Evolutionary conservation across 2,329 filamentous ascomycete genomes (phyloP), one percentile per base, ranked within the genome.

Genomic region (Pseudogymnoascus sp.): DNA sequence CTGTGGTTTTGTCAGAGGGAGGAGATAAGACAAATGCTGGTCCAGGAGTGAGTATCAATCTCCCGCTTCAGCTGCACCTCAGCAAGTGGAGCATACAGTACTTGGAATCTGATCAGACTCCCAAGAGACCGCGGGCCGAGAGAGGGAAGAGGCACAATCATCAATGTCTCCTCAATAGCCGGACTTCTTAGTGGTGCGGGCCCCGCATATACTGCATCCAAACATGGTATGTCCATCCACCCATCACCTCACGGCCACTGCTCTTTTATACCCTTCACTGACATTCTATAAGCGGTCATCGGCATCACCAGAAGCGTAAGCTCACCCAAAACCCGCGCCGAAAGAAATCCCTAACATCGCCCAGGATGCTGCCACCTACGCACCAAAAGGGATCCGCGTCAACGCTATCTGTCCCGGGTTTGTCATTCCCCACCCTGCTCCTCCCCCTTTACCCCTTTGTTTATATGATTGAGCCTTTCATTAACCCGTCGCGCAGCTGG

Each of bases 401-500:
- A 86, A 86, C 67, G 82, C 81, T 2, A 79, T 86, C n/a, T 84
- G 83, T 62, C 83, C 83, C 0, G 81, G 78, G 61, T 43, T 43
- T 23, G 39, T 43, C 19, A 43, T 23, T 1, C 19, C 39, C 16
- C 76, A 2, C 19, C n/a, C 7, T 6, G 2, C n/a, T 68, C 60
- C 72, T 7, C 26, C 19, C 3, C 2, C 21, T 6, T 6, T 19
- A 19, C 19, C 19, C 19, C 19, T 19, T 19, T 19, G 19, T 19
- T 19, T 19, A 19, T 19, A 19, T 19, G 1, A 19, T 19, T 19
- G 19, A 19, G 19, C 19, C 19, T 19, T 19, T 19, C 19, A 19
- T 19, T 19, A 8, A 45, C 11, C 14, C 16, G 10, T 11, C 8
- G 19, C 4, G 5, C 21, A 45, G 41, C 10, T 81, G 78, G 65